Percentiles rank a stretch among this genome's conserved stretches.
phyloP scores from a whole-genome alignment of 2,329 filamentous ascomycete species.

The Colletotrichum caudatum region DNA sequence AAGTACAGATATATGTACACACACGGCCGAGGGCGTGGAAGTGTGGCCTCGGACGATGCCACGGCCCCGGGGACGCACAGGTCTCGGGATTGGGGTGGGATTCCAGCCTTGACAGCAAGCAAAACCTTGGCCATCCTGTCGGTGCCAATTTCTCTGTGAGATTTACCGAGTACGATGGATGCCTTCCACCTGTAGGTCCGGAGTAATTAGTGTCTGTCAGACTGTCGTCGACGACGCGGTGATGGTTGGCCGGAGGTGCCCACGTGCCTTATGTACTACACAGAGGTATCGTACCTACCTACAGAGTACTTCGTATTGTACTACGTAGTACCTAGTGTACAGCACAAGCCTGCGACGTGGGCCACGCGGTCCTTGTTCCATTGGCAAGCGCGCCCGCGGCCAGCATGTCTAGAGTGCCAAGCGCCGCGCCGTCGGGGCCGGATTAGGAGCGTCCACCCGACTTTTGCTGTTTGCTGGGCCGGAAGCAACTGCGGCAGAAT shows the following conservation, averaged over 20 bases:
- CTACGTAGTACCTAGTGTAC: no score
- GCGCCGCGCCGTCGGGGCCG: conserved; percentile 34
- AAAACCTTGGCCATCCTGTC: conserved; percentile 8
- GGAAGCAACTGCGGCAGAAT: conserved; percentile 8
- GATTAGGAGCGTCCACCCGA: conserved; percentile 40
- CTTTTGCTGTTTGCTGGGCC: conserved; percentile 8
- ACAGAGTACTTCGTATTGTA: no score
- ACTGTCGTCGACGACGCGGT: conserved; percentile 24
- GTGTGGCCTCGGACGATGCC: conserved; percentile 18
- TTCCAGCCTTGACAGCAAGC: background rate
- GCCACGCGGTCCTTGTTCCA: conserved; percentile 8
- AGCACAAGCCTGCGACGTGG: background rate
- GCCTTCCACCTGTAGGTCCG: no score
- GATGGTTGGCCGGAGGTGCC: conserved; percentile 3
- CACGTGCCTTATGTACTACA: no score
- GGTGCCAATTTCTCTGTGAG: background rate
- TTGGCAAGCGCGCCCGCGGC: conserved; percentile 17
- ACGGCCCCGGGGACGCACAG: conserved; percentile 9
- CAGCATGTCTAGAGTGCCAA: conserved; percentile 24
- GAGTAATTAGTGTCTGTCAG: no score
- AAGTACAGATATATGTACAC: no score
- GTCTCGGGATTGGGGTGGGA: conserved; percentile 9
- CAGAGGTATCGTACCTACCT: no score
- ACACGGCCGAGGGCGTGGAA: background rate
- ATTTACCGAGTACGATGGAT: background rate